Base-by-base conservation (phyloP, 2,329 filamentous ascomycete species). In the Dendrostoma leiphaemia region DNA sequence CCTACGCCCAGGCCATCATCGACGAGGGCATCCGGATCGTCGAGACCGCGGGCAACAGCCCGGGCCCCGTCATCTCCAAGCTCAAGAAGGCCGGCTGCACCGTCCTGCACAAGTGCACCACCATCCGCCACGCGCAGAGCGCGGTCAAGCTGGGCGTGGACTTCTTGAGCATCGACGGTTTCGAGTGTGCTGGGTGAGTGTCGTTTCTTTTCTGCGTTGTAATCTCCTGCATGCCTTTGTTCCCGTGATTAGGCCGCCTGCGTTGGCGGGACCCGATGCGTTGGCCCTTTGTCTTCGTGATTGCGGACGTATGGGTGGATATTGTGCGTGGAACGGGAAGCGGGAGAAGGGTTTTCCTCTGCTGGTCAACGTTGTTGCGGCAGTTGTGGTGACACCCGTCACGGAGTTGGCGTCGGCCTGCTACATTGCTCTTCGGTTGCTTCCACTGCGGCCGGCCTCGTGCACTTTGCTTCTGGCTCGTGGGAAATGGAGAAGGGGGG, bases 91-190 rank as follows among this genome's bases (percentile, higher is more conserved):
- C 86, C 6, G 85, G 84, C 53, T 82, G 83, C 65, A 93, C 82
- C 53, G 85, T 99, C 63, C 77, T 99, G 53, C 94, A 99, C 82
- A 99, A 99, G 77, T 97, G 94, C 79, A 99, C 56, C 32, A 95
- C 91, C 5, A 96, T 99, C 74, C 80, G 91, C 52, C 94, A 99
- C 69, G 94, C 94, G 19, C 84, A 91, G 71, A 91, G 88, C 61
- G 94, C 94, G 46, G 82, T 96, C 56, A 96, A 96, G 74, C 85
- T 97, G 35, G 94, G 94, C 60, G 94, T 97, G 4, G 94, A 99
- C 72, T 97, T 99, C 74, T 76, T 99, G 54, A 92, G 88, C 62
- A 97, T 99, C 64, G 94, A 99, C 69, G 94, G 94, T 40, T 97
- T 99, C 69, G 94, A 99, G 73, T 99, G 94, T 74, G 94, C 91